Conservation (phyloP, 495 filamentous ascomycete species). For the Penicillium mononematosum region DNA sequence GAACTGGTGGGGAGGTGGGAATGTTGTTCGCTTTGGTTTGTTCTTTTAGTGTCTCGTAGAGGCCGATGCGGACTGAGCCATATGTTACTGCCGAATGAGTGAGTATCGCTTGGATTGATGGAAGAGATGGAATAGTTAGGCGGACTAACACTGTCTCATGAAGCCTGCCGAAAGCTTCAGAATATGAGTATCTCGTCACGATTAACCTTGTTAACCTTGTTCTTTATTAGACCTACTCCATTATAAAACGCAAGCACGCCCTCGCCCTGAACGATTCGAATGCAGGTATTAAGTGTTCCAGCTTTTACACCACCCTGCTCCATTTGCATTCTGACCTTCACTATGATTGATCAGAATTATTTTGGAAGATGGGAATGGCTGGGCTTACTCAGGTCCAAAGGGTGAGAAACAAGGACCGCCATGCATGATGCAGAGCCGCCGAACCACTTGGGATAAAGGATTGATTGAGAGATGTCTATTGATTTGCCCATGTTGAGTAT, state of each 20-base stretch:
- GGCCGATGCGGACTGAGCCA: slow-evolving; percentile 41
- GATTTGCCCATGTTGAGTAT: neutral
- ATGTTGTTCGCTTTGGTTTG: slow-evolving; percentile 48
- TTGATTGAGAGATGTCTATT: slow-evolving; percentile 1
- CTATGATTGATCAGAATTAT: slow-evolving; percentile 9
- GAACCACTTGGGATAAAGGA: slow-evolving; percentile 43
- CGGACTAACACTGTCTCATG: slow-evolving; percentile 25
- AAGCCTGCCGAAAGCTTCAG: slow-evolving; percentile 28
- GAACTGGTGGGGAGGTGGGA: slow-evolving; percentile 54
- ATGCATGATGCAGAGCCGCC: slow-evolving; percentile 46
- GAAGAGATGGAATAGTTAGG: neutral
- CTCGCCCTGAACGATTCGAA: slow-evolving; percentile 33
- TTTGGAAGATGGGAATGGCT: neutral
- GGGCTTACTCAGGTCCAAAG: slow-evolving; percentile 40
- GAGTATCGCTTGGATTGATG: neutral
- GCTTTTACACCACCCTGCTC: slow-evolving; percentile 24
- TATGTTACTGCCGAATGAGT: slow-evolving; percentile 33
- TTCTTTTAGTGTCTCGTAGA: slow-evolving; percentile 71
- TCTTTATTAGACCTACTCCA: slow-evolving; percentile 27
- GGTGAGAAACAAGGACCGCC: slow-evolving; percentile 43
- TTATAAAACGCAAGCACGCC: slow-evolving; percentile 34
- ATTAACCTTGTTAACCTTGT: too few relatives aligned
- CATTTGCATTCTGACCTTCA: slow-evolving; percentile 40
- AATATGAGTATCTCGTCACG: neutral
- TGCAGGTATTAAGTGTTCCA: slow-evolving; percentile 33